These are phyloP conservation scores for Berkeleyomyces rouxiae DNA, from an alignment of 2,329 filamentous ascomycete species.

Conservation along the genomic window DNA sequence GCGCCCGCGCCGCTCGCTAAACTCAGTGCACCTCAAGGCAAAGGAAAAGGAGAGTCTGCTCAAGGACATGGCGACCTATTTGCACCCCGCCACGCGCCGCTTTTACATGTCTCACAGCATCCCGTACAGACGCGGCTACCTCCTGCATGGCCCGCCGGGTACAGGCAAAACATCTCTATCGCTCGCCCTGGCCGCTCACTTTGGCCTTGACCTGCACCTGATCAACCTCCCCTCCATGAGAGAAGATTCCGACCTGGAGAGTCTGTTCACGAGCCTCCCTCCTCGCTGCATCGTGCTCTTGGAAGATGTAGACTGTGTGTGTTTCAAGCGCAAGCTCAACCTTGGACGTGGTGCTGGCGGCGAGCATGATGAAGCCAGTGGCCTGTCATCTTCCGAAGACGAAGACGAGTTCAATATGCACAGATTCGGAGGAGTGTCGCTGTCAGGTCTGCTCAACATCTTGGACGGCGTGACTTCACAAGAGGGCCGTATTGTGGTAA, in stretches of 20 bases:
- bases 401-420: constrained; percentile 18
- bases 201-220: constrained; percentile 50
- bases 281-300: constrained; percentile 17
- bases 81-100: constrained; percentile 49
- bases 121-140: constrained; percentile 58
- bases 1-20: constrained; percentile 52
- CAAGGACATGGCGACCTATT: constrained; percentile 60
- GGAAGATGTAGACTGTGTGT: constrained; percentile 19
- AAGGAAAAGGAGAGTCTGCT: constrained; percentile 49
- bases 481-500: constrained; percentile 63
- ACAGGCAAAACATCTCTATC: constrained; percentile 57
- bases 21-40: constrained; percentile 57
- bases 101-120: constrained; percentile 68
- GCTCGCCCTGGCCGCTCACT: constrained; percentile 47
- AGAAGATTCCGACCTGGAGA: constrained; percentile 49
- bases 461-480: constrained; percentile 70
- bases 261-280: constrained; percentile 24
- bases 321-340: constrained; percentile 14
- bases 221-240: constrained; percentile 35
- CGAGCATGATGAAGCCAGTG: constrained; percentile 1
- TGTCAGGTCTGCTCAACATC: constrained; percentile 66
- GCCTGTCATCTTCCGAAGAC: constrained; percentile 8
- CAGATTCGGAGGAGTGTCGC: constrained; percentile 25
- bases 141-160: constrained; percentile 61
- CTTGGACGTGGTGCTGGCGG: constrained; percentile 9